Conservation (phyloP, 208 protist genomes). For the Acanthamoeba triangularis region DNA sequence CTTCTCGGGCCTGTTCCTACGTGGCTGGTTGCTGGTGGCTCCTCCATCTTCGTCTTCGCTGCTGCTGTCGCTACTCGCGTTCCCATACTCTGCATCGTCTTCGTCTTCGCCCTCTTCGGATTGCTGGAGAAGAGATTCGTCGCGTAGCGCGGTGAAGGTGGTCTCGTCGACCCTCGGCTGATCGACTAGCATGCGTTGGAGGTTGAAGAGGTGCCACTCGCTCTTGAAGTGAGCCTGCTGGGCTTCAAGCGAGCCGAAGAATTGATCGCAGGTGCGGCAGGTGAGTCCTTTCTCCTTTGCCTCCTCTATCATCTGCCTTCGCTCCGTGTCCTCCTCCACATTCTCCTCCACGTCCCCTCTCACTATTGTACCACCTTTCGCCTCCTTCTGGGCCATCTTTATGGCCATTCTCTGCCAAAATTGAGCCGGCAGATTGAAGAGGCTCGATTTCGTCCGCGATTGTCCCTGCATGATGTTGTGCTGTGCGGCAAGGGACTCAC, state of each 20-base stretch:
- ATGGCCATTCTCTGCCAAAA: conserved; percentile 47
- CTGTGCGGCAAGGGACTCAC: too few relatives aligned
- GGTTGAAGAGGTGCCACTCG: conserved; percentile 66
- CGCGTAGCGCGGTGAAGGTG: conserved; percentile 15
- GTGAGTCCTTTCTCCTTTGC: conserved; percentile 39
- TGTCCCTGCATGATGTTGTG: not conserved
- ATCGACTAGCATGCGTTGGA: not conserved
- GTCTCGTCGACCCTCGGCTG: not conserved
- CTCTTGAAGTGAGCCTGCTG: conserved; percentile 63
- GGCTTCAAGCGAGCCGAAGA: not conserved
- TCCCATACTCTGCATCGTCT: conserved; percentile 33
- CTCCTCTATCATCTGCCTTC: conserved; percentile 13
- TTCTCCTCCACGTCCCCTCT: not conserved
- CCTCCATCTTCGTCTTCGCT: not conserved
- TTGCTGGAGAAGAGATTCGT: not conserved
- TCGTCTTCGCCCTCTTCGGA: conserved; percentile 9
- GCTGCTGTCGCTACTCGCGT: not conserved
- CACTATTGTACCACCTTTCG: not conserved
- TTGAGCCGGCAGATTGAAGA: not conserved
- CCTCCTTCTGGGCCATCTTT: not conserved
- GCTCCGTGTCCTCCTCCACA: not conserved
- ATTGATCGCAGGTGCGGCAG: conserved; percentile 25
- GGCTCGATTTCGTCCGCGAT: not conserved
- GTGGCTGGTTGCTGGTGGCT: not conserved
- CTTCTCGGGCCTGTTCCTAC: not conserved